A percentile compares a stretch with the other conserved stretches of the same genome.
phyloP scores from a whole-genome alignment of 352 stramenopile genomes.

The Globisporangium polare region DNA sequence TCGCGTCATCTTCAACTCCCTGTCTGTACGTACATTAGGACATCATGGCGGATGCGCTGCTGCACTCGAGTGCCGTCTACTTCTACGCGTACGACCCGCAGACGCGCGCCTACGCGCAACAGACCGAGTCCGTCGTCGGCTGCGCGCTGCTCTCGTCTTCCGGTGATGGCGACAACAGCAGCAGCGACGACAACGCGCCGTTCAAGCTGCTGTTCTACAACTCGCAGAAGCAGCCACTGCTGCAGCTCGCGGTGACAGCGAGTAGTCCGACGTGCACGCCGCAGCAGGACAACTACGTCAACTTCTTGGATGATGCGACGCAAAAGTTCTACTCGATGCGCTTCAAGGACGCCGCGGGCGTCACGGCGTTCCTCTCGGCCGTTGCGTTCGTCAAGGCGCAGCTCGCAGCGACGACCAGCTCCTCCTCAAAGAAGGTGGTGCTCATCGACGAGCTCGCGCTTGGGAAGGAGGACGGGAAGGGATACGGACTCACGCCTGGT shows the following conservation, averaged over 20 bases:
- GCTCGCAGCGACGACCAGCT: conserved; percentile 18
- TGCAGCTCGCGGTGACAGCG: conserved; percentile 38
- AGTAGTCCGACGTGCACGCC: conserved; percentile 37
- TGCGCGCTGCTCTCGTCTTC: conserved; percentile 42
- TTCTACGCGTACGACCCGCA: conserved; percentile 60
- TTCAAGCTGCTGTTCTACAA: conserved; percentile 75
- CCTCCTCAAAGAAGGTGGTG: conserved; percentile 6
- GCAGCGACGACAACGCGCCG: conserved; percentile 8
- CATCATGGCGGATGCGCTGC: conserved; percentile 46
- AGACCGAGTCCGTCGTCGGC: conserved; percentile 58
- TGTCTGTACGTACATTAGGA: not conserved
- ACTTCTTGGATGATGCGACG: conserved; percentile 46
- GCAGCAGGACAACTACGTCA: conserved; percentile 74
- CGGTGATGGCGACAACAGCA: not conserved
- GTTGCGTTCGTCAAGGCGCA: conserved; percentile 57
- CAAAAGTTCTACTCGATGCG: conserved; percentile 73
- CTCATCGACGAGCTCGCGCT: conserved; percentile 47
- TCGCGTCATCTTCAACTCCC: not conserved
- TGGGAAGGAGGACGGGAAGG: conserved; percentile 34
- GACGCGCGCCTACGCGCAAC: conserved; percentile 45
- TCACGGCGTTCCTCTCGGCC: conserved; percentile 40
- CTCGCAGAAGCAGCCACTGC: conserved; percentile 55
- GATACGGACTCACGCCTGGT: conserved; percentile 26
- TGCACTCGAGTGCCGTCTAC: conserved; percentile 72
- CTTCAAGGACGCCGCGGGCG: conserved; percentile 47